Evolutionary conservation across 768 basidiomycete species (phyloP), one percentile per base, ranked within the genome.

Genomic region (Boletus sp.): DNA sequence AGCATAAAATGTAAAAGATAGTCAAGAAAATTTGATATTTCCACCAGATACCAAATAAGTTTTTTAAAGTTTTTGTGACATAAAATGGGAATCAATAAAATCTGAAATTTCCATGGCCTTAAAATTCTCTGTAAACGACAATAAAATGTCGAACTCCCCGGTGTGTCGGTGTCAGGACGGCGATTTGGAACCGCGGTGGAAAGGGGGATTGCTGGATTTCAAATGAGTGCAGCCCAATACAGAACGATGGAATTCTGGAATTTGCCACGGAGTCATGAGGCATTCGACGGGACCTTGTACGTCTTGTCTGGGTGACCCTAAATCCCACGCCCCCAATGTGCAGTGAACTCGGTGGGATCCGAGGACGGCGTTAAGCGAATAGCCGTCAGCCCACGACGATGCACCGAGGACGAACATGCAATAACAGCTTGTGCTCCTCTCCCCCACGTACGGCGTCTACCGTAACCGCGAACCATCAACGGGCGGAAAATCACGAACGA

Each of bases 321-420:
- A 32, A 17, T 49, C 50, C 43, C 44, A 49, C 51, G n/a, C n/a
- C n/a, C n/a, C n/a, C n/a, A n/a, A n/a, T n/a, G n/a, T n/a, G n/a
- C n/a, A n/a, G n/a, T n/a, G n/a, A n/a, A n/a, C 17, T 15, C 17
- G 41, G 51, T 47, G 51, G 40, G 51, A 58, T 40, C 11, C 11
- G 44, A 43, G 30, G 2, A 19, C 5, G 32, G 47, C 37, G 48
- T 39, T 44, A 53, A 50, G 55, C 32, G 44, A 45, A 39, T 23
- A 23, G 48, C n/a, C 9, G 37, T 50, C 37, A 46, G 3, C 25
- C 19, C 34, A 15, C 32, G 27, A 33, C 19, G 29, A 48, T 14
- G 37, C 15, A 27, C 37, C 45, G 34, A 49, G 42, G 35, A 43
- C 30, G 17, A 35, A 23, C 30, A 19, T 23, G 10, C n/a, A 27